Evolutionary conservation across 306 rosid genomes (phyloP), one percentile per base, ranked within the genome.

Genomic region (Quercus wislizeni): DNA sequence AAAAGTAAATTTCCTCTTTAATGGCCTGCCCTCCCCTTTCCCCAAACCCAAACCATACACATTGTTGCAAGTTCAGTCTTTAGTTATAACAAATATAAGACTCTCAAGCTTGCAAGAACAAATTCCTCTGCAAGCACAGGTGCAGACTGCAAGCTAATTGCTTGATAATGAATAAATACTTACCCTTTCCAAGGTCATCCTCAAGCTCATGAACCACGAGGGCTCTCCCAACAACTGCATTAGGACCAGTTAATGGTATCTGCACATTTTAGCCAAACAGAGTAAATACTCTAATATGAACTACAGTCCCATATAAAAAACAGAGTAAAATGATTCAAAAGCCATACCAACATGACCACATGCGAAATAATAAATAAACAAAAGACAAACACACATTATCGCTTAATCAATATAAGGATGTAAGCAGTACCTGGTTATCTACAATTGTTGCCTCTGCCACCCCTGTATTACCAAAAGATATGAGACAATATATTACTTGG

Each of bases 171-270:
- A 76, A 73, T 51, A 6, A 35, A 77, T 57, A 61, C 89, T 78
- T 78, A 89, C 98, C 97, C 73, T 93, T 93, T 73, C 98, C 98
- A 57, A 93, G 97, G 61, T 93, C 98, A 75, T 93, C 98, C 87
- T 62, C 82, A 70, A 91, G 93, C 85, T 90, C 98, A 41, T 93
- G 98, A 77, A 91, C 98, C 76, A 93, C 98, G 7, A 93, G 79
- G 74, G 97, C 97, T 83, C 98, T 90, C 80, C 98, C 98, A 83
- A 93, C 77, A 4, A 93, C 89, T 23, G 98, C 79, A 83, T 90
- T 83, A 69, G 92, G 94, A 82, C 94, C 97, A 55, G 41, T 71
- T 65, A 91, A 88, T 72, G 94, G 97, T 67, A 93, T 91, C 97
- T 93, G 85, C 85, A 71, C 25, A 74, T 75, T 82, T 82, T 62